phyloP scores from a whole-genome alignment of 2,329 filamentous ascomycete genomes.

The Aspergillus novofumigatus region DNA sequence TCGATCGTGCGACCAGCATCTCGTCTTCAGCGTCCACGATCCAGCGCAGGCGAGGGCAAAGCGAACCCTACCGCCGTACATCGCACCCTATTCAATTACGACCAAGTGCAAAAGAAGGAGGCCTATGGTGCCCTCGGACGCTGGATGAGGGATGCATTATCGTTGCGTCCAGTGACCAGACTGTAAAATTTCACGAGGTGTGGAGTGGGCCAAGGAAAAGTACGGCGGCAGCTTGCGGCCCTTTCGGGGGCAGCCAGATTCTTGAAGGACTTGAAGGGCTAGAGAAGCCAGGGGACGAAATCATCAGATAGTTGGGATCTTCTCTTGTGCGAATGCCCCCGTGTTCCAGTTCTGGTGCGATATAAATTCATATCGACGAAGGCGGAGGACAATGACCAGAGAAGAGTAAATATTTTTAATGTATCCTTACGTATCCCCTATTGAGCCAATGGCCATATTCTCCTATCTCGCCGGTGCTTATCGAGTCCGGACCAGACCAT shows the following conservation, averaged over 20 bases:
- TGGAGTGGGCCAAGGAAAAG: constrained; percentile 66
- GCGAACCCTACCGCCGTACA: constrained; percentile 8
- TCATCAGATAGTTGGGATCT: constrained; percentile 57
- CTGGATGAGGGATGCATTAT: constrained; percentile 77
- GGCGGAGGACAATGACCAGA: not conserved
- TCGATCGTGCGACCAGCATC: constrained; percentile 10
- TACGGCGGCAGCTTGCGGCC: constrained; percentile 51
- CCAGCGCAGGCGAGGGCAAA: constrained; percentile 4
- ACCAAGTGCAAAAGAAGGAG: constrained; percentile 46
- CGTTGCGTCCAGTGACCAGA: constrained; percentile 86
- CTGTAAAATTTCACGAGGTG: constrained; percentile 91
- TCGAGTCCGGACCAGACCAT: not conserved
- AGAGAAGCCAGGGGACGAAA: constrained; percentile 51
- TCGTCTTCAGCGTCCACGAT: constrained; percentile 8
- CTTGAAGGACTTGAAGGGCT: constrained; percentile 78
- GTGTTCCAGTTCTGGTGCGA: not conserved
- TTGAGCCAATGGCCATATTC: not conserved
- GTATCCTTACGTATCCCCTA: not conserved
- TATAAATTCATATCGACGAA: not conserved
- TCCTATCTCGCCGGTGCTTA: not conserved
- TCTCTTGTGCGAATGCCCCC: not conserved
- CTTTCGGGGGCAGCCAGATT: constrained; percentile 79
- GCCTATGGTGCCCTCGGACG: constrained; percentile 53
- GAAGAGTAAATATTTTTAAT: not conserved
- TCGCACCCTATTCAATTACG: constrained; percentile 20